phyloP scores from a whole-genome alignment of 2,329 filamentous ascomycete species.

The Fonsecaea pugnacius region DNA sequence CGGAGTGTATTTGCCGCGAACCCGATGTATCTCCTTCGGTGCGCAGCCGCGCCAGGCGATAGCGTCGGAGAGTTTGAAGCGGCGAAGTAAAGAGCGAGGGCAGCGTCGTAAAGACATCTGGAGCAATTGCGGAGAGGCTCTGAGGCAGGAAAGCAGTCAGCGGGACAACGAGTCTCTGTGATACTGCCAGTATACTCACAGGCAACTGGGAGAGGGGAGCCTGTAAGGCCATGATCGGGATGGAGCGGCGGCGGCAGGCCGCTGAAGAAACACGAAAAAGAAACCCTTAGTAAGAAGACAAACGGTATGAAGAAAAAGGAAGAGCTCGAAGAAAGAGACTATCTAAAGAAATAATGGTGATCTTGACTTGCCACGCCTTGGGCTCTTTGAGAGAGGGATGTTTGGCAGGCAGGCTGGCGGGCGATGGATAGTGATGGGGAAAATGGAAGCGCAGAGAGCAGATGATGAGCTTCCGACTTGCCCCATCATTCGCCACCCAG shows the following conservation, averaged over 20 bases:
- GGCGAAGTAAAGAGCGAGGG: slow-evolving; percentile 33
- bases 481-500: slow-evolving; percentile 4
- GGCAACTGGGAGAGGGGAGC: slow-evolving; percentile 30
- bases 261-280: background rate
- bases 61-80: slow-evolving; percentile 32
- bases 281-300: slow-evolving; percentile 6
- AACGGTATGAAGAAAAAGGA: background rate
- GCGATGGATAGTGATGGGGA: slow-evolving; percentile 6
- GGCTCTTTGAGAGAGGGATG: background rate
- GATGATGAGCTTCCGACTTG: slow-evolving; percentile 14
- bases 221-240: slow-evolving; percentile 32
- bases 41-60: slow-evolving; percentile 30
- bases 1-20: slow-evolving; percentile 19
- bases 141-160: slow-evolving; percentile 24
- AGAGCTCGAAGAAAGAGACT: slow-evolving; percentile 4
- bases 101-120: slow-evolving; percentile 33
- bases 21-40: slow-evolving; percentile 19
- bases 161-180: background rate
- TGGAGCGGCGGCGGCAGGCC: slow-evolving; percentile 20
- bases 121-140: slow-evolving; percentile 33
- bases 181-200: slow-evolving; percentile 19
- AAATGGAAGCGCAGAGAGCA: slow-evolving; percentile 8
- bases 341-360: background rate
- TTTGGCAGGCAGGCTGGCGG: slow-evolving; percentile 13
- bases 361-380: slow-evolving; percentile 9